Base-by-base conservation (phyloP, 2,329 filamentous ascomycete genomes). In the Colletotrichum australisinense region DNA sequence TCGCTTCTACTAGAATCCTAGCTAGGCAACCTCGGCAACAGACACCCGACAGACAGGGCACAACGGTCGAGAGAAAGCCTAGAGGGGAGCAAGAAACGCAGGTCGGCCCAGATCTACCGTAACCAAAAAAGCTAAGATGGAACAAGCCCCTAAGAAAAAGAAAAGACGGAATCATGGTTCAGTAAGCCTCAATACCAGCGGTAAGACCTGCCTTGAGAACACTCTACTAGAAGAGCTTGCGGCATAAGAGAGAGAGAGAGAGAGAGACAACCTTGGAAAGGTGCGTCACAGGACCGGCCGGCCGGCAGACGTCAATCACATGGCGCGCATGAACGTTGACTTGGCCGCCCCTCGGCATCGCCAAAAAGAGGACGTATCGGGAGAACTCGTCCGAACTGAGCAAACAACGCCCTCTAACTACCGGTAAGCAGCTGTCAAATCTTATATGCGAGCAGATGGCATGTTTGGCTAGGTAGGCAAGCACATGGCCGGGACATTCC, bases 271-370 rank as follows among this genome's bases (percentile, higher is more conserved):
- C 35, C 14, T 14, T 38, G 35, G 35, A 35, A 35, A 12, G 32
- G 32, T 35, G 32, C 32, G 32, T 11, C 32, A 35, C 11, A 35
- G 32, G 11, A 12, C 32, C 42, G 59, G 24, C 19, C 28, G 26
- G 42, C 26, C 59, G n/a, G 59, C 26, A 35, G 38, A 63, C 60
- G 11, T 52, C 60, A 19, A 52, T 63, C 60, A 63, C 42, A 63
- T 63, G 42, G 26, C 32, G 38, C 42, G 28, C 28, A 63, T 16
- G 12, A n/a, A 63, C 12, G 5, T n/a, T 9, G 52, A 26, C 7
- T 12, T 14, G 19, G 11, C 16, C 42, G 28, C 14, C 30, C 60
- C 60, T 35, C 60, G 60, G 60, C 26, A 52, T 52, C 11, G 28
- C 49, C 42, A 26, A 52, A 12, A 8, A 63, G 8, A 19, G 35